These are phyloP conservation scores for Ceratocystis huliohia DNA, from an alignment of 2,329 filamentous ascomycete species.

Conservation along the genomic window DNA sequence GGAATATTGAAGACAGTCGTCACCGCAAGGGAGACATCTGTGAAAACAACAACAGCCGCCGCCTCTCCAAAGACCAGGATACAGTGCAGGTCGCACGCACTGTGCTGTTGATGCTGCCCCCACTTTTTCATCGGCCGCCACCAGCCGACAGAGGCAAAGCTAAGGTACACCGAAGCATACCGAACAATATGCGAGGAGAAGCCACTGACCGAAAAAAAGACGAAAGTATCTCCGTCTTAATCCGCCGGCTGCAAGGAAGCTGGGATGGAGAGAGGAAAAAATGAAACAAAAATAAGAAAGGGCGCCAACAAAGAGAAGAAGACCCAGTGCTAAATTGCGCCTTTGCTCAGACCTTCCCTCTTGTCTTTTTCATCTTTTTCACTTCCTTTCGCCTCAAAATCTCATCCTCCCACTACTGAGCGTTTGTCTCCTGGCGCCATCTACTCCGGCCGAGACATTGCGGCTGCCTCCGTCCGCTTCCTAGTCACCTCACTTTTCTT, in stretches of 20 bases:
- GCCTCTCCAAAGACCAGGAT: too few species aligned
- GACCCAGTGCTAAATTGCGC: background rate
- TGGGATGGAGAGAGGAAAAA: too few species aligned
- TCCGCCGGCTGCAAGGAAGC: conserved; percentile 9
- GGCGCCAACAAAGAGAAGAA: too few species aligned
- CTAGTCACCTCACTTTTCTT: background rate
- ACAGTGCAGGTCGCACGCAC: background rate
- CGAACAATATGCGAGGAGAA: too few species aligned
- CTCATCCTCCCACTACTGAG: background rate
- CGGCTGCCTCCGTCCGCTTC: background rate
- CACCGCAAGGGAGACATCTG: background rate
- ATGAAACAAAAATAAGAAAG: too few species aligned
- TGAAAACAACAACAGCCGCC: too few species aligned
- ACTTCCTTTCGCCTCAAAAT: background rate
- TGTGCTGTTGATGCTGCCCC: background rate
- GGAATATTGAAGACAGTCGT: background rate
- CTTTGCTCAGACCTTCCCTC: background rate
- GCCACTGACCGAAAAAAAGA: background rate
- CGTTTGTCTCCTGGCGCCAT: background rate
- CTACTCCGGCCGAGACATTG: background rate
- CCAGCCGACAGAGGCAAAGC: background rate
- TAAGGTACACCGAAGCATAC: too few species aligned
- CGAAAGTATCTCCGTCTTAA: conserved; percentile 12
- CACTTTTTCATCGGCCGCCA: background rate
- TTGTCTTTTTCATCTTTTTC: background rate